A percentile compares a stretch with the other conserved stretches of the same genome.
phyloP scores from a whole-genome alignment of 2,329 filamentous ascomycete species.

The Trichophyton equinum region DNA sequence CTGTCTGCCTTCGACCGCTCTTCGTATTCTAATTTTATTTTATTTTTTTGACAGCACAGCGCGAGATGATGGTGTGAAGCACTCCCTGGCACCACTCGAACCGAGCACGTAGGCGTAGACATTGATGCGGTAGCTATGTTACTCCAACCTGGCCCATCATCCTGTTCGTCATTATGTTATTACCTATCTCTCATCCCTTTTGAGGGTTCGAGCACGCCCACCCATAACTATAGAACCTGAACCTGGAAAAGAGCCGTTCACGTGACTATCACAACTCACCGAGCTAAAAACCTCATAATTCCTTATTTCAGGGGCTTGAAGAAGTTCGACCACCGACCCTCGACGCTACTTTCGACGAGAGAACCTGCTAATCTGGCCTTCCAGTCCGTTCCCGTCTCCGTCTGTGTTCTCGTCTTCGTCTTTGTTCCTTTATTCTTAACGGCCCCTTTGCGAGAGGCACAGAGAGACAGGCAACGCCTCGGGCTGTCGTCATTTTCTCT shows the following conservation, averaged over 20 bases:
- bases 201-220: too few species aligned
- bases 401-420: neutral
- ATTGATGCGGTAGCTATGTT: too few species aligned
- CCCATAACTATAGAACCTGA: neutral
- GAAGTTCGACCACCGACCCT: neutral
- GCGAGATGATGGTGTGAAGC: neutral
- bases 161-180: too few species aligned
- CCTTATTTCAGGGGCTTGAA: slow-evolving; percentile 2
- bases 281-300: neutral
- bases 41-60: neutral
- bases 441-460: neutral
- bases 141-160: too few species aligned
- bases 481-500: neutral
- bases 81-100: neutral
- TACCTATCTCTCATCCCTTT: too few species aligned
- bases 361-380: neutral
- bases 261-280: neutral
- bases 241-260: neutral
- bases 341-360: neutral
- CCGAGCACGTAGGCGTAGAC: neutral
- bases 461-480: neutral
- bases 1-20: neutral
- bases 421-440: neutral
- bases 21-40: neutral
- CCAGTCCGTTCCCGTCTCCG: neutral